Percentiles rank a stretch among this genome's conserved stretches.
Conservation (phyloP, 306 rosid genomes). For the Astragalus glycyphyllos region DNA sequence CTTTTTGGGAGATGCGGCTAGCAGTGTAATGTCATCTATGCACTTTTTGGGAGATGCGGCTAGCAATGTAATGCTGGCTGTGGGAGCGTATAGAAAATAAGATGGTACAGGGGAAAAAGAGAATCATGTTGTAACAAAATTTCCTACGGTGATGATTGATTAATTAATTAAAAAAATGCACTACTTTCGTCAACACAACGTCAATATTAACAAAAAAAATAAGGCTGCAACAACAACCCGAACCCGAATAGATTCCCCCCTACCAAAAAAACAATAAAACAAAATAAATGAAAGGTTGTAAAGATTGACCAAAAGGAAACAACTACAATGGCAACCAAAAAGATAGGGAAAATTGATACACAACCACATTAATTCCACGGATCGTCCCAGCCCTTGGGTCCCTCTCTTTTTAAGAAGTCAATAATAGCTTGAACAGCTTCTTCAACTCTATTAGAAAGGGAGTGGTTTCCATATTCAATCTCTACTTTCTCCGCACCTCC, state of each 20-base stretch:
- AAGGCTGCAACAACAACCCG: conserved; percentile 45
- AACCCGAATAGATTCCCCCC: neutral
- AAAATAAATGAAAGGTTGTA: conserved; percentile 27
- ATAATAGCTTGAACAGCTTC: conserved; percentile 86
- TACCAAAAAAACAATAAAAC: neutral
- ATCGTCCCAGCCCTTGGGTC: conserved; percentile 98
- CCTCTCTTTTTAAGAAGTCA: conserved; percentile 84
- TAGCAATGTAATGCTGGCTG: too few species aligned
- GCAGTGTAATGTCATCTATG: too few species aligned
- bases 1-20: too few species aligned
- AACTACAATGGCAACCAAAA: conserved; percentile 17
- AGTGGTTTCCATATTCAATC: conserved; percentile 89
- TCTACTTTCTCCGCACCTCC: conserved; percentile 97
- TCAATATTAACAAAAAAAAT: conserved; percentile 46
- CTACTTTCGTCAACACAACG: neutral
- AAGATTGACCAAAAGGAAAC: conserved; percentile 15
- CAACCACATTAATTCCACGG: conserved; percentile 75
- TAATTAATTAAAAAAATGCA: conserved; percentile 10
- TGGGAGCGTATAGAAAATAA: too few species aligned
- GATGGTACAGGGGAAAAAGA: too few species aligned
- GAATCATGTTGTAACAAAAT: neutral
- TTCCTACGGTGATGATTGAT: conserved; percentile 14
- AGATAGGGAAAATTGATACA: conserved; percentile 12
- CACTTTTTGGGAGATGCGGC: too few species aligned
- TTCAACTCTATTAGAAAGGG: conserved; percentile 88